Conservation (phyloP, 2,329 filamentous ascomycete species). For the Claviceps maximensis region DNA sequence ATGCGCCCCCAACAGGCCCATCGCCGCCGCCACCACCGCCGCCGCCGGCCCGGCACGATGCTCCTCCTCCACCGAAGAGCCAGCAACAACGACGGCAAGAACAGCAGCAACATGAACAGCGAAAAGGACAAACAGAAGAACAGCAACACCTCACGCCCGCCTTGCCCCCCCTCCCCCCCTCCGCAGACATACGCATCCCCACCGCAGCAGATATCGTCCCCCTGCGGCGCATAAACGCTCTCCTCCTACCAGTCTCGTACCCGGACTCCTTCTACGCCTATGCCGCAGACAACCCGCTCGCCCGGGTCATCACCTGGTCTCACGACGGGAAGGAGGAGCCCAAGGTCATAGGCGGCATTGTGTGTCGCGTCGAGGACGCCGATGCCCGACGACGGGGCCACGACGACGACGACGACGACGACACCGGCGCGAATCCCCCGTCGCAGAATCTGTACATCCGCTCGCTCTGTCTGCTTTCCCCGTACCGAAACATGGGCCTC, state of each 20-base stretch:
- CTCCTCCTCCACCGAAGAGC: conserved; percentile 11
- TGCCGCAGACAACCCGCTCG: conserved; percentile 38
- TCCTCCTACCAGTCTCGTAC: conserved; percentile 51
- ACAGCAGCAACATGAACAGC: neutral
- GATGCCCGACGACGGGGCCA: neutral
- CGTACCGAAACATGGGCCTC: conserved; percentile 47
- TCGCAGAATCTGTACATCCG: conserved; percentile 48
- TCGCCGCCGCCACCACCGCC: conserved; percentile 13
- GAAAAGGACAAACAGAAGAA: conserved; percentile 4
- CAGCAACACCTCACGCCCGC: conserved; percentile 14
- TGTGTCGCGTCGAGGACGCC: conserved; percentile 43
- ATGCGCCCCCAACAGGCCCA: conserved; percentile 20
- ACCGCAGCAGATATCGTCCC: conserved; percentile 38
- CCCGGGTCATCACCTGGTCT: conserved; percentile 45
- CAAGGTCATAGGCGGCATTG: conserved; percentile 47
- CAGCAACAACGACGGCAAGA: conserved; percentile 3
- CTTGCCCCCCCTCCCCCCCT: conserved; percentile 22
- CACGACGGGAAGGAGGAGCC: conserved; percentile 26
- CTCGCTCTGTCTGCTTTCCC: conserved; percentile 48
- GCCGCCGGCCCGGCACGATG: conserved; percentile 16
- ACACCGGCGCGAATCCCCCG: conserved; percentile 11
- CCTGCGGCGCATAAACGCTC: conserved; percentile 50
- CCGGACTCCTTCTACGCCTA: conserved; percentile 51
- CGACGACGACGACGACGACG: conserved; percentile 2
- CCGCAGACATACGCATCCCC: conserved; percentile 40